Base-by-base conservation (phyloP, 1,284 basidiomycete genomes). In the Xerocomus minutiporus region DNA sequence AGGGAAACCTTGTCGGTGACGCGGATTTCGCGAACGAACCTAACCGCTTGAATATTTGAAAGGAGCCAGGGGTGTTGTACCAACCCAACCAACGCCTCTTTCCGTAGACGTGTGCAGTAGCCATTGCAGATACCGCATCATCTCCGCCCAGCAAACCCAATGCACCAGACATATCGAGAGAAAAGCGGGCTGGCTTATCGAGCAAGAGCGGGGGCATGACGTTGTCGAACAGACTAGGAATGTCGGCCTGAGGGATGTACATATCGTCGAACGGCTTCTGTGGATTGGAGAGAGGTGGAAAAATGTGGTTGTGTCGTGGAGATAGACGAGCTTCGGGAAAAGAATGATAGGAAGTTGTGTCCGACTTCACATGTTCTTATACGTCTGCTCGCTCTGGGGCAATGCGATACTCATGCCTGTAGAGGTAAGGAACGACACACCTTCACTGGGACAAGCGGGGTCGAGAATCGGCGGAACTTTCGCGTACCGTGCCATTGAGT, bases 51-150 rank as follows among this genome's bases (percentile, higher is more conserved):
- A 57, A 62, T 4, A 67, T 46, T 1, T 54, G 54, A 43, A 66
- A 63, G 9, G 59, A 56, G 1, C 40, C 48, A 9, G 39, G 48
- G 7, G 20, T 42, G 9, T 50, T 50, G 40, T 50, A 50, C 40
- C 39, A 50, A 5, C 48, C 48, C 20, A 42, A 11, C 48, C 48
- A 50, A 17, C 40, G 40, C 17, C n/a, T 43, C 15, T 28, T 28
- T 8, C 15, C 47, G 38, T 60, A 61, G n/a, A 67, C 8, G 26
- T 64, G 64, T 0, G 61, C 55, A 7, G 60, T 57, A 6, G 56
- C 50, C 57, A 69, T 62, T 0, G 59, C 57, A 1, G 62, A 58
- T 8, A 66, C 20, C 1, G 67, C 65, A 12, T 58, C 59, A 4
- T 66, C 54, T n/a, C 66, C 67, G 2, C 64, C 67, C 9, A 68